Base-by-base conservation (phyloP, 805 yeast genomes). In the Starmerella tilneyi region DNA sequence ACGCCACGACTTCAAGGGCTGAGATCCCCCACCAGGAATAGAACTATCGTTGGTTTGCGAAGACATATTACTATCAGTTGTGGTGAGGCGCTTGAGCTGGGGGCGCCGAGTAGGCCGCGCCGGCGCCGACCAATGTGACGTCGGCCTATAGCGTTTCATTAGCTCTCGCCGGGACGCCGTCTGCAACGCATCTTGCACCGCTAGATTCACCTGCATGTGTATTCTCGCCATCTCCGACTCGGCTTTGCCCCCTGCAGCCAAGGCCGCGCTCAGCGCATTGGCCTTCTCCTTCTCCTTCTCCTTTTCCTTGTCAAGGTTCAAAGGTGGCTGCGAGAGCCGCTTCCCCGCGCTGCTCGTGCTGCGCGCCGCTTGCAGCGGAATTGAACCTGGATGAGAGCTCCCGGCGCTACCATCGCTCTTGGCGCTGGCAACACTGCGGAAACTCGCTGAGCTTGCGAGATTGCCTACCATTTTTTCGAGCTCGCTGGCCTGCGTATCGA, bases 41-140 rank as follows among this genome's bases (percentile, higher is more conserved):
- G n/a, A n/a, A n/a, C n/a, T n/a, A n/a, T n/a, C n/a, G n/a, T n/a
- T n/a, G n/a, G n/a, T n/a, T 7, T 24, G 22, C 4, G 30, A 21
- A 3, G 30, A 23, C 9, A 15, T 17, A 37, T 17, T 20, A 12
- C 40, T 36, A 22, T 36, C 40, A 9, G 38, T 11, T 12, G 51
- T 35, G 3, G 38, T 15, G 9, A 45, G 22, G 9, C 44, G 37
- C 15, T 33, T 27, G 15, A 41, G 45, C 15, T 28, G 47, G 19
- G 48, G 46, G 6, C 43, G 46, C 9, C 30, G n/a, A 22, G 13
- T 9, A 28, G 12, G 16, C 22, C 23, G 23, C 11, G 29, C 26
- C n/a, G 51, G 48, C 2, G 50, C 46, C 12, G 54, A 42, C 55
- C 55, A 52, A 21, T 51, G 48, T 4, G 55, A 53, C 11, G 52